Evolutionary conservation across 345 rosid genomes (phyloP), one percentile per base, ranked within the genome.

Genomic region (Barbarea vulgaris): DNA sequence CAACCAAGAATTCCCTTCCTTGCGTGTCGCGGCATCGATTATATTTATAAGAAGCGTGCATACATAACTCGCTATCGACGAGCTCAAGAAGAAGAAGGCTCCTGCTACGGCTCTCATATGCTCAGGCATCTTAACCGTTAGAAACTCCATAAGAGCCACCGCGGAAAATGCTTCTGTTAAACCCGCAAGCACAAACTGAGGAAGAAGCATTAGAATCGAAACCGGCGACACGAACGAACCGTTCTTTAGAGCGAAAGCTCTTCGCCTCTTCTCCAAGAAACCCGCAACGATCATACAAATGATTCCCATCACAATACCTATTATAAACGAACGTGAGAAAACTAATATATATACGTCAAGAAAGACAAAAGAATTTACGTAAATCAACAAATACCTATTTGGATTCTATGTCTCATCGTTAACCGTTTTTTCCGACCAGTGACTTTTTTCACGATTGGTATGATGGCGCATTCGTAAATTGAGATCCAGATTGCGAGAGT

Each of bases 71-170:
- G 89, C 71, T 3, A 79, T 64, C 4, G 96, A 88, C 25, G 86
- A 74, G 72, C 87, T 86, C 58, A 92, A 86, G 37, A 87, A 89
- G 70, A 88, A 89, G 24, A 88, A 41, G 0, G 96, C 96, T 39
- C 96, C 94, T 0, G 89, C 89, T 3, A 90, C 80, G 0, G 93
- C 86, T 74, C 97, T 88, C 96, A 87, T 87, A 76, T 81, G 68
- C 19, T 88, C 96, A 0, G 97, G 91, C 85, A 89, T 64, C 47
- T 80, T 88, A 7, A 85, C 84, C 1, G 94, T 88, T 18, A 84
- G 81, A 51, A 87, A 82, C 77, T 90, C 97, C 94, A 92, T 76
- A 0, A 88, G 10, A 6, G 94, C 88, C 17, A 90, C 89, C 0
- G 88, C 85, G 0, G 91, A 83, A 77, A 92, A 92, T 3, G 93